Percentiles rank a stretch among this genome's conserved stretches.
Conservation (phyloP, 2,329 filamentous ascomycete species). For the Pseudocercospora vitis region DNA sequence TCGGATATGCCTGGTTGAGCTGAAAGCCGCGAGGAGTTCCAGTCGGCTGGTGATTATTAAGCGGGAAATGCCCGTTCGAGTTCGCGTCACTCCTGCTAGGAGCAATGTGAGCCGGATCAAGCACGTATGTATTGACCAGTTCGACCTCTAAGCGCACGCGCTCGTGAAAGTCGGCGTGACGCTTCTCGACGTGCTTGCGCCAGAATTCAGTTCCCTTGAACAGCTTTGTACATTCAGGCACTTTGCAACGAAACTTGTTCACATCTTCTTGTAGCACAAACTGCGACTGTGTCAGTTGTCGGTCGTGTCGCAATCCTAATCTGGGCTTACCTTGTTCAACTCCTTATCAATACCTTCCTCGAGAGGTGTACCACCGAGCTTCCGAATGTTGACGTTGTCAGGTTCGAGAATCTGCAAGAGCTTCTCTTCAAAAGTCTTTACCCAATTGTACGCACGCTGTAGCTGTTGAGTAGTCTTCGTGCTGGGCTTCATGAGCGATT, state of each 20-base stretch:
- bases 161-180: constrained; percentile 85
- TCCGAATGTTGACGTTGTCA: constrained; percentile 79
- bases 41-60: constrained; percentile 67
- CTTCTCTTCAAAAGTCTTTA: constrained; percentile 98
- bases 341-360: constrained; percentile 89
- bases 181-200: constrained; percentile 96
- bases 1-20: constrained; percentile 62
- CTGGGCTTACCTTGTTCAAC: constrained; percentile 58
- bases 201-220: constrained; percentile 98
- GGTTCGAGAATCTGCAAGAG: constrained; percentile 89
- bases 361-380: constrained; percentile 82
- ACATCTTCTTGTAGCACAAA: constrained; percentile 97
- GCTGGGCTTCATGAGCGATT: constrained; percentile 46
- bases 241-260: constrained; percentile 93
- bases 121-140: constrained; percentile 89
- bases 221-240: constrained; percentile 91
- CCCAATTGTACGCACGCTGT: constrained; percentile 96
- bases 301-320: background rate
- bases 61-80: constrained; percentile 91
- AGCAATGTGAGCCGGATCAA: constrained; percentile 92
- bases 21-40: constrained; percentile 93
- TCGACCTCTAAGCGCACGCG: constrained; percentile 79
- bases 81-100: constrained; percentile 91
- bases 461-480: constrained; percentile 87
- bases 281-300: constrained; percentile 23